Conservation (phyloP, 139 green algal species). For the Choricystis sp. region DNA sequence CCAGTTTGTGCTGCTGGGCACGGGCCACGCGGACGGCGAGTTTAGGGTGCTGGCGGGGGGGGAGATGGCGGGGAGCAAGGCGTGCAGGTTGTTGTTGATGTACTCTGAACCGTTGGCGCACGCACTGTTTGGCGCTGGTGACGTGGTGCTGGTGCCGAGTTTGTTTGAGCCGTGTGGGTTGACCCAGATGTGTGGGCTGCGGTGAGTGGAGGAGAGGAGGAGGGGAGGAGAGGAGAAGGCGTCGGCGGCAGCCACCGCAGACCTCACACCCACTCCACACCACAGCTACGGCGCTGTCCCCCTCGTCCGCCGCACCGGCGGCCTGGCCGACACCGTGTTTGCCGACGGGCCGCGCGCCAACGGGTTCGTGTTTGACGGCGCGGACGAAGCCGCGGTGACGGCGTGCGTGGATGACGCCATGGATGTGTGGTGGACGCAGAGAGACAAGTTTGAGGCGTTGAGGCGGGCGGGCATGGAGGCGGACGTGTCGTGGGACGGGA, state of each 20-base stretch:
- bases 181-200: slow-evolving; percentile 74
- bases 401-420: slow-evolving; percentile 49
- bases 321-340: slow-evolving; percentile 68
- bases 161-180: slow-evolving; percentile 95
- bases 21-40: slow-evolving; percentile 56
- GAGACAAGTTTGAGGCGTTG: slow-evolving; percentile 11
- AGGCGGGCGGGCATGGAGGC: background rate
- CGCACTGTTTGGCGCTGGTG: slow-evolving; percentile 75
- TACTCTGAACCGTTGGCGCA: slow-evolving; percentile 75
- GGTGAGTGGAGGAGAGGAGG: slow-evolving; percentile 22
- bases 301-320: slow-evolving; percentile 51
- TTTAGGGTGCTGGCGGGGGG: slow-evolving; percentile 55
- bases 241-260: background rate
- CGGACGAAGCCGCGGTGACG: slow-evolving; percentile 51
- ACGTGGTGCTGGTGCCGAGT: slow-evolving; percentile 84
- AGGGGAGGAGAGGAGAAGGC: background rate
- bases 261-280: slow-evolving; percentile 15
- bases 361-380: slow-evolving; percentile 78
- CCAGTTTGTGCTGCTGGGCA: slow-evolving; percentile 87
- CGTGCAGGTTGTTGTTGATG: slow-evolving; percentile 36
- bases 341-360: slow-evolving; percentile 17
- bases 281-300: slow-evolving; percentile 51
- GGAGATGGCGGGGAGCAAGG: slow-evolving; percentile 22
- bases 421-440: slow-evolving; percentile 4
- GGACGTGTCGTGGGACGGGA: background rate